Conservation (phyloP, 108 stramenopile species). For the Bacterosira constricta region DNA sequence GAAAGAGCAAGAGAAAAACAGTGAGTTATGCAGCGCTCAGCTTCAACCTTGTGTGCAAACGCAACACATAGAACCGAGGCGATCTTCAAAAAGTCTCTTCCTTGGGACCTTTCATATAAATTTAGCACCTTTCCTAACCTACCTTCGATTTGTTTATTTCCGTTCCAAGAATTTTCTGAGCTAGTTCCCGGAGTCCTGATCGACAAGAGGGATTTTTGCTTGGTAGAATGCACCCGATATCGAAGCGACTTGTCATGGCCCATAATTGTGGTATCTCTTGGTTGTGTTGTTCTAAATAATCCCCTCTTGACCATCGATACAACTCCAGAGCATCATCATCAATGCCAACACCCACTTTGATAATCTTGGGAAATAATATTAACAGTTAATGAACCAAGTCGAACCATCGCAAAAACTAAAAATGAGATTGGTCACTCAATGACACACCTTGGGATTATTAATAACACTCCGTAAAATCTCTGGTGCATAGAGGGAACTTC, state of each 20-base stretch:
- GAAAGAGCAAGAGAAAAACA: neutral
- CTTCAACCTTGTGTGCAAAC: too few relatives aligned
- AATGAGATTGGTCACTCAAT: too few relatives aligned
- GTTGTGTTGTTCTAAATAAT: neutral
- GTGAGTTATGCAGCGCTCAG: neutral
- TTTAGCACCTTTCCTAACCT: too few relatives aligned
- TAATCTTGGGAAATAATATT: too few relatives aligned
- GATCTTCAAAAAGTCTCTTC: too few relatives aligned
- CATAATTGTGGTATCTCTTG: constrained; percentile 18
- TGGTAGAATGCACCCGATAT: constrained; percentile 54
- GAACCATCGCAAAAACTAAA: too few relatives aligned
- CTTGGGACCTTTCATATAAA: too few relatives aligned
- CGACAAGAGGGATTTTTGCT: constrained; percentile 16
- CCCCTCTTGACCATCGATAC: constrained; percentile 22
- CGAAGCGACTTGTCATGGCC: constrained; percentile 58
- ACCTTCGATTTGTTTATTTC: constrained; percentile 57
- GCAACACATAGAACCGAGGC: too few relatives aligned
- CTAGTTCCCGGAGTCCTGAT: constrained; percentile 54
- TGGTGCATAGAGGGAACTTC: constrained; percentile 44
- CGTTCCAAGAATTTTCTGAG: constrained; percentile 47
- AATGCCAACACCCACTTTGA: constrained; percentile 66
- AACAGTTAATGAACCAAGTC: too few relatives aligned
- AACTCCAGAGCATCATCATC: constrained; percentile 75
- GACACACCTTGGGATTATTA: constrained; percentile 43
- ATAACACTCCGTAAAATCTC: constrained; percentile 46